Evolutionary conservation across 306 rosid genomes (phyloP).

Genomic region (Lotus japonicus): DNA sequence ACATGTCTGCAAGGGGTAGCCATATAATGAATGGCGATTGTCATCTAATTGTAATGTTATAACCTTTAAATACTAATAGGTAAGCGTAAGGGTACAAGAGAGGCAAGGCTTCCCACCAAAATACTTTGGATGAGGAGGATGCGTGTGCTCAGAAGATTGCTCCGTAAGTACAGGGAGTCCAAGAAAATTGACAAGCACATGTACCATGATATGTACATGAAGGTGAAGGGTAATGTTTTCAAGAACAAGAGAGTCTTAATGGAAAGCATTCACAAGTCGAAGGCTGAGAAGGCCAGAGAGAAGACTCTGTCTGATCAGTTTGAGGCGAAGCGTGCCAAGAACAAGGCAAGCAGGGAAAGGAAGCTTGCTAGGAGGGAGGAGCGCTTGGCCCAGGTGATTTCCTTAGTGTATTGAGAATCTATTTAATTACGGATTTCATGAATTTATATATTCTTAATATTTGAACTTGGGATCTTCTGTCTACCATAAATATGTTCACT

Average conservation of each 20-base stretch:
- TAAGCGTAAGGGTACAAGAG: conserved; percentile 44
- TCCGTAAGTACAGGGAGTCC: conserved; percentile 33
- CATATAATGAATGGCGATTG: not conserved
- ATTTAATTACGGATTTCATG: not conserved
- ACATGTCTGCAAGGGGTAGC: not conserved
- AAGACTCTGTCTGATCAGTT: conserved; percentile 40
- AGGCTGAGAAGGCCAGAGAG: conserved; percentile 45
- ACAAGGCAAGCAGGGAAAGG: conserved; percentile 51
- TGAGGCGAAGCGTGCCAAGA: conserved; percentile 44
- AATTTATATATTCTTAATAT: not conserved
- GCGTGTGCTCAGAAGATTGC: conserved; percentile 37
- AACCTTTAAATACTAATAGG: conserved; percentile 4
- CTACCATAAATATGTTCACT: not conserved
- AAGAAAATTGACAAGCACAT: conserved; percentile 42
- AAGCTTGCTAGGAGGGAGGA: conserved; percentile 34
- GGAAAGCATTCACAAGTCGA: conserved; percentile 43
- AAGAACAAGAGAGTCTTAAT: conserved; percentile 41
- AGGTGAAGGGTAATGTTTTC: conserved; percentile 41
- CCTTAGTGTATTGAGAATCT: not conserved
- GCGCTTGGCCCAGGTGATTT: conserved; percentile 36
- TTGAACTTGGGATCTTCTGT: not conserved
- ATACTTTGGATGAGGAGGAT: conserved; percentile 40
- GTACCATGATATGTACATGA: conserved; percentile 44
- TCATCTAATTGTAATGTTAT: not conserved
- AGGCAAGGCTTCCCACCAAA: conserved; percentile 42